Conservation (phyloP, 148 eudicot genomes). For the Vaccinium macrocarpon region DNA sequence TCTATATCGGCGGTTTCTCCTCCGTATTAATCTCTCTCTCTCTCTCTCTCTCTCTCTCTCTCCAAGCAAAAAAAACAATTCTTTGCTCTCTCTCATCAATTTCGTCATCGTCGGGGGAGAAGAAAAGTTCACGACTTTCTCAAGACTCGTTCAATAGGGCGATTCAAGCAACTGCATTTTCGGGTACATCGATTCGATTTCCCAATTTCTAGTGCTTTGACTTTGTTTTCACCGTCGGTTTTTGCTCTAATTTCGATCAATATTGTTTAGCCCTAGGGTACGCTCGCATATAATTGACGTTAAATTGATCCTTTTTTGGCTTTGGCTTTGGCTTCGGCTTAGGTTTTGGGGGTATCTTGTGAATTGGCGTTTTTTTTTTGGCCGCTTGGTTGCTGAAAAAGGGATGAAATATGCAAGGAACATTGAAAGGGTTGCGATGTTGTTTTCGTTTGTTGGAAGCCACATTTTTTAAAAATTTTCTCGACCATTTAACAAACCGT, state of each 20-base stretch:
- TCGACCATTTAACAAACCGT: background rate
- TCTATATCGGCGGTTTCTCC: background rate
- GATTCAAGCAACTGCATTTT: background rate
- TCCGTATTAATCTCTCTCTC: background rate
- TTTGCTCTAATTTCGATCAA: background rate
- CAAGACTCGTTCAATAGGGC: slow-evolving; percentile 7
- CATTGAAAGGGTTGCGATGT: background rate
- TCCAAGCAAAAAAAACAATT: background rate
- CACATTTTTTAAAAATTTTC: background rate
- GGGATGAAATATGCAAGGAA: background rate
- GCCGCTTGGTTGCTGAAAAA: slow-evolving; percentile 6
- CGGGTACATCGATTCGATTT: slow-evolving; percentile 3
- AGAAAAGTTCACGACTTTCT: slow-evolving; percentile 1
- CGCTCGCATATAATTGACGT: background rate
- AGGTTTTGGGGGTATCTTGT: background rate
- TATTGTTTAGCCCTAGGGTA: background rate
- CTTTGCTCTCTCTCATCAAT: slow-evolving; percentile 6
- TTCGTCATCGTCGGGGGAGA: slow-evolving; percentile 6
- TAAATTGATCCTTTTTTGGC: background rate
- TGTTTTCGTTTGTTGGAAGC: background rate
- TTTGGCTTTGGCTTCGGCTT: background rate
- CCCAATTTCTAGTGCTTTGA: background rate
- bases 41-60: background rate
- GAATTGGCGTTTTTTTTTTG: background rate
- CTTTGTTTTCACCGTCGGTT: background rate